Evolutionary conservation across 2,329 filamentous ascomycete genomes (phyloP).

Genomic region (Dendryphion nanum): DNA sequence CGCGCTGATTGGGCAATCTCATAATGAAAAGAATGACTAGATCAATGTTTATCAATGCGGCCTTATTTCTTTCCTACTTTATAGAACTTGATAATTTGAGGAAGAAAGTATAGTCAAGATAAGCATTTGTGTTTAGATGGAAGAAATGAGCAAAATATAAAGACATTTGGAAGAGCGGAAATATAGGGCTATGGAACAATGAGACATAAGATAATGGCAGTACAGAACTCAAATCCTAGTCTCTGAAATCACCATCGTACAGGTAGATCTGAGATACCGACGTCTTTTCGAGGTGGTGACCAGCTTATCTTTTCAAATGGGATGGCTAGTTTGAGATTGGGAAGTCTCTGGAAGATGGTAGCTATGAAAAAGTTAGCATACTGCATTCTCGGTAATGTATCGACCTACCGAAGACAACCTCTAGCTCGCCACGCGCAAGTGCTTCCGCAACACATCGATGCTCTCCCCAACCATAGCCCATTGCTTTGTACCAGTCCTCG

Average conservation of each 20-base stretch:
- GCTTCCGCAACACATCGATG: constrained; percentile 50
- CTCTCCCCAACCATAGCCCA: constrained; percentile 49
- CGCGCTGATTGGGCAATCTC: too few relatives aligned
- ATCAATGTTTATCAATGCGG: too few relatives aligned
- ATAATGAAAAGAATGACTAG: too few relatives aligned
- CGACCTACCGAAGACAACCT: constrained; percentile 44
- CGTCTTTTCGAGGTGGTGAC: constrained; percentile 39
- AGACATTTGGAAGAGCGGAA: too few relatives aligned
- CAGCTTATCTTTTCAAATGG: constrained; percentile 43
- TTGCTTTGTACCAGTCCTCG: constrained; percentile 26
- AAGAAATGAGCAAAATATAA: too few relatives aligned
- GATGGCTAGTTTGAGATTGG: constrained; percentile 41
- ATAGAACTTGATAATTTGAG: too few relatives aligned
- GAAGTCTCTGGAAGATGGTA: constrained; percentile 41
- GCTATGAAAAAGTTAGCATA: constrained; percentile 5
- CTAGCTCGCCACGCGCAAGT: constrained; percentile 45
- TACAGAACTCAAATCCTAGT: too few relatives aligned
- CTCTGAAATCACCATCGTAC: constrained; percentile 39
- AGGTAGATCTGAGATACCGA: constrained; percentile 43
- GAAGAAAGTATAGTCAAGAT: too few relatives aligned
- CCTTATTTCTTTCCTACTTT: too few relatives aligned
- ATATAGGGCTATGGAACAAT: too few relatives aligned
- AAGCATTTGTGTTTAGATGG: too few relatives aligned
- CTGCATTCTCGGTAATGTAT: constrained; percentile 15
- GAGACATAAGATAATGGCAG: too few relatives aligned